Evolutionary conservation across 768 basidiomycete genomes (phyloP).

Genomic region (Pisolithus marmoratus): DNA sequence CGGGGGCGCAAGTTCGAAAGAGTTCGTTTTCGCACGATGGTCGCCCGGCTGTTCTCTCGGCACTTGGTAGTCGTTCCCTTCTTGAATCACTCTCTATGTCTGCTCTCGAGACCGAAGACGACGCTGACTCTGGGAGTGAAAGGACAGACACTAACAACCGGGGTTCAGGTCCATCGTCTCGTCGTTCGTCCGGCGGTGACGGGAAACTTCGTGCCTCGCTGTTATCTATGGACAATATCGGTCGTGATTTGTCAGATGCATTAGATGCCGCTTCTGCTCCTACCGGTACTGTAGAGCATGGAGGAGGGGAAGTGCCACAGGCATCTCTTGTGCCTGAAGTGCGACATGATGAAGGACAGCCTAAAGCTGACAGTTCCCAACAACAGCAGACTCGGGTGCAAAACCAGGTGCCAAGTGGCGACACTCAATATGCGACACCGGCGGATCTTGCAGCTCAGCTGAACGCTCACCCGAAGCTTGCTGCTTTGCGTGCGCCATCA

Average conservation of each 20-base stretch:
- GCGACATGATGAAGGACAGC: constrained; percentile 1
- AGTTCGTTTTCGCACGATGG: constrained; percentile 20
- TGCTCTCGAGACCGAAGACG: constrained; percentile 47
- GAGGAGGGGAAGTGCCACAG: background rate
- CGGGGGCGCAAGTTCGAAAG: constrained; percentile 19
- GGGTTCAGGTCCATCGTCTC: constrained; percentile 2
- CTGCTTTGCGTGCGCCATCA: constrained; percentile 36
- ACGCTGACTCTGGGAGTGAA: constrained; percentile 21
- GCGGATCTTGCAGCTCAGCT: constrained; percentile 42
- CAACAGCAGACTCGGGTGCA: background rate
- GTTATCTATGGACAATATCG: constrained; percentile 28
- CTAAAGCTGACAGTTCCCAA: background rate
- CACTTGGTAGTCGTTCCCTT: constrained; percentile 26
- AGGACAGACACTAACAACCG: constrained; percentile 6
- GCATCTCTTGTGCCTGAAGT: background rate
- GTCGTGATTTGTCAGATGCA: constrained; percentile 25
- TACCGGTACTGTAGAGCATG: background rate
- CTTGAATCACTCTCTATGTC: constrained; percentile 46
- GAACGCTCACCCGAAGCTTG: constrained; percentile 42
- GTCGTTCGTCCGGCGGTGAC: constrained; percentile 9
- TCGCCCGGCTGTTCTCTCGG: constrained; percentile 16
- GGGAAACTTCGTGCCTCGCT: constrained; percentile 9
- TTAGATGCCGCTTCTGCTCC: constrained; percentile 17
- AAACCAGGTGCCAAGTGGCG: background rate
- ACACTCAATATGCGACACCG: constrained; percentile 11